Percentiles rank a stretch among this genome's conserved stretches.
Conservation (phyloP, 1,284 basidiomycete species). For the Agroathelia rolfsii region DNA sequence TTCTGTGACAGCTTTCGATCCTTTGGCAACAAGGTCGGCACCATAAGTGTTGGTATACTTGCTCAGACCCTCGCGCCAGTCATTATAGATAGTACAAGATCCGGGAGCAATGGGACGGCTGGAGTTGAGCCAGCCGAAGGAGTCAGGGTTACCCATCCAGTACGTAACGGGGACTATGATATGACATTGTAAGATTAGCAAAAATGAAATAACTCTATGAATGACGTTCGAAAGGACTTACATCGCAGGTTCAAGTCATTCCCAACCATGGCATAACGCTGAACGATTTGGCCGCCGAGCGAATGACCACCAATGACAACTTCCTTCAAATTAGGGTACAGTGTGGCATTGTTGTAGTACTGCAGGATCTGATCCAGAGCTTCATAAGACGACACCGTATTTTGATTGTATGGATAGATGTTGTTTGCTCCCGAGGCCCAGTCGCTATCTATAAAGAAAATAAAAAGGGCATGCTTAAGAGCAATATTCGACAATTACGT, state of each 20-base stretch:
- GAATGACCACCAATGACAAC: constrained; percentile 7
- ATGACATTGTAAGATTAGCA: neutral
- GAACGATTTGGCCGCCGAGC: constrained; percentile 6
- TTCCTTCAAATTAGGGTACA: constrained; percentile 8
- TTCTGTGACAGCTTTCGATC: constrained; percentile 2
- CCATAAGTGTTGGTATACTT: constrained; percentile 6
- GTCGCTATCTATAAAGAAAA: neutral
- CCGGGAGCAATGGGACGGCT: constrained; percentile 2
- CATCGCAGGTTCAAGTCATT: constrained; percentile 3
- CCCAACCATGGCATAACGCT: constrained; percentile 6
- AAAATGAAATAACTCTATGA: neutral
- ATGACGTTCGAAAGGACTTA: too few species aligned
- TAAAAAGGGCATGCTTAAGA: too few species aligned
- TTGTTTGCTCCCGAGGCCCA: constrained; percentile 3
- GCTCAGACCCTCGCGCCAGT: constrained; percentile 5
- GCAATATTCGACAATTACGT: too few species aligned
- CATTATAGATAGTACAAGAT: constrained; percentile 2
- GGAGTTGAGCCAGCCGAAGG: constrained; percentile 3
- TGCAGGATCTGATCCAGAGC: constrained; percentile 5
- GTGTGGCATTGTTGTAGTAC: constrained; percentile 4
- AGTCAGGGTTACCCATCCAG: constrained; percentile 6
- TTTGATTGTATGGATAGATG: constrained; percentile 1
- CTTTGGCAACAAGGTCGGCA: neutral
- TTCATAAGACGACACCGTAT: constrained; percentile 6
- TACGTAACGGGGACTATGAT: constrained; percentile 7